These are phyloP conservation scores for Gossypium mustelinum DNA, from an alignment of 345 rosid genomes.

Conservation along the genomic window DNA sequence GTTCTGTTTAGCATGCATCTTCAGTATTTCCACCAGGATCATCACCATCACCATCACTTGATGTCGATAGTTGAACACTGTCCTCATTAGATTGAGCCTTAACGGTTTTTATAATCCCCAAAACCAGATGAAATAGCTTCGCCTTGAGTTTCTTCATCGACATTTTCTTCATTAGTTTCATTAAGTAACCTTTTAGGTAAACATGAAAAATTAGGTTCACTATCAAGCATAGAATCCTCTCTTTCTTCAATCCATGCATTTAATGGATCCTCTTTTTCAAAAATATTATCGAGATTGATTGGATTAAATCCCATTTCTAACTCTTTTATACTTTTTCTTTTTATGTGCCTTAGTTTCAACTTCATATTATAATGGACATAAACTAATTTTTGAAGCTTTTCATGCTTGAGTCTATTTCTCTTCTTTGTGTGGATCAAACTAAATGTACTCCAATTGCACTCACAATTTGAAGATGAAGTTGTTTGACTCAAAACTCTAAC, in stretches of 20 bases:
- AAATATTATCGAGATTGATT: background rate
- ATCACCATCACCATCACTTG: background rate
- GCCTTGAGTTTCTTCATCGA: too few species aligned
- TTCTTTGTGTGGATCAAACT: background rate
- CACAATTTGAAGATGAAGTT: too few species aligned
- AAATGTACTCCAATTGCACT: background rate
- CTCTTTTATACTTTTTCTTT: background rate
- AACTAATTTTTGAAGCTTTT: too few species aligned
- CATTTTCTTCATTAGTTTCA: background rate
- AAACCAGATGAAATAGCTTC: too few species aligned
- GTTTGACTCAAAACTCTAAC: too few species aligned
- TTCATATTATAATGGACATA: too few species aligned
- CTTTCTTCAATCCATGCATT: background rate
- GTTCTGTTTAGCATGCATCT: background rate
- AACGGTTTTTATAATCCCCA: too few species aligned
- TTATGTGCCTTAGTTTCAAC: background rate
- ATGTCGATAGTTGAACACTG: too few species aligned
- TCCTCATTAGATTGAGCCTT: background rate
- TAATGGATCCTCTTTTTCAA: too few species aligned
- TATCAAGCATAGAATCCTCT: background rate
- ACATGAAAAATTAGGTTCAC: too few species aligned
- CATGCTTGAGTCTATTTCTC: too few species aligned
- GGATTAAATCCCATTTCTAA: background rate
- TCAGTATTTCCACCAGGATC: background rate
- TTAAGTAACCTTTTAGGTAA: too few species aligned